Evolutionary conservation across 225 moss, liverwort and hornwort species (phyloP).

Genomic region (Straminergon stramineum): DNA sequence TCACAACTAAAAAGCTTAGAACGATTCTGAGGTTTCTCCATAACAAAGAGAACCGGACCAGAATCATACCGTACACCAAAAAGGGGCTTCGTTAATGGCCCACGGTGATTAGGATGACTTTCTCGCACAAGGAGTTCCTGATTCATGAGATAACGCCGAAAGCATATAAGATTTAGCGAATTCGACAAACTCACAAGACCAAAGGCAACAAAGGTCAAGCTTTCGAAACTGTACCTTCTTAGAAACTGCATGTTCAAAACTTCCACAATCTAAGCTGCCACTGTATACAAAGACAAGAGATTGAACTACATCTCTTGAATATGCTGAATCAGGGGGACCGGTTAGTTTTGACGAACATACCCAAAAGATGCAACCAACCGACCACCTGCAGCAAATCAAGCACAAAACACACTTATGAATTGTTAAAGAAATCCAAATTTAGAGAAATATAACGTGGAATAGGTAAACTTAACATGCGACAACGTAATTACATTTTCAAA

Average conservation of each 20-base stretch:
- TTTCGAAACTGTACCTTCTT: neutral
- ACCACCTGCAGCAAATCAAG: conserved; percentile 64
- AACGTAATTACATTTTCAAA: neutral
- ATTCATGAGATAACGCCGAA: neutral
- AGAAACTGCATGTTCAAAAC: neutral
- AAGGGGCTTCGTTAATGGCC: conserved; percentile 64
- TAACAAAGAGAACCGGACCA: neutral
- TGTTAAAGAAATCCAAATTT: neutral
- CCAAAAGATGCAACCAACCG: conserved; percentile 94
- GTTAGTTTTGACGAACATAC: conserved; percentile 36
- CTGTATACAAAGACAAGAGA: neutral
- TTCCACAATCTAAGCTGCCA: neutral
- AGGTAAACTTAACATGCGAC: neutral
- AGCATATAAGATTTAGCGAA: neutral
- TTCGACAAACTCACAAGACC: neutral
- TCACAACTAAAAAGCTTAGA: neutral
- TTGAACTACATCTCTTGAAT: neutral
- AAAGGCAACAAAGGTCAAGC: neutral
- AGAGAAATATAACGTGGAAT: neutral
- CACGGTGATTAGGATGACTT: conserved; percentile 27
- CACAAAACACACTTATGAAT: conserved; percentile 4
- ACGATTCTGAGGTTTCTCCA: neutral
- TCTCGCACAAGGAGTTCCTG: conserved; percentile 94
- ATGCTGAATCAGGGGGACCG: neutral
- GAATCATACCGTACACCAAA: conserved; percentile 80